Conservation (phyloP, 805 yeast genomes). For the Candida sanyiensis region DNA sequence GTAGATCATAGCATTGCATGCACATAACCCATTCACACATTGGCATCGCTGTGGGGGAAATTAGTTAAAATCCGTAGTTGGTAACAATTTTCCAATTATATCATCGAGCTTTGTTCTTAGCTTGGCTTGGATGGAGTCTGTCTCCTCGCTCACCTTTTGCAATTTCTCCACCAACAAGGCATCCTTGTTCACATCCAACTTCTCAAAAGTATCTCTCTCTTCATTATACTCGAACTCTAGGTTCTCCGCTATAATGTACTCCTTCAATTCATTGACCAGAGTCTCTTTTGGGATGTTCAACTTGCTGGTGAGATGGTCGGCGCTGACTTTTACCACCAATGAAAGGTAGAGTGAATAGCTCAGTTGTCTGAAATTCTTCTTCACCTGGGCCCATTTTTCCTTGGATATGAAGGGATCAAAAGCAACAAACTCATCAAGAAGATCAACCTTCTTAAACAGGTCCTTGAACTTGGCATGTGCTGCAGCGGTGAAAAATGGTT, state of each 20-base stretch:
- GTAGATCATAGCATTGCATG: background rate
- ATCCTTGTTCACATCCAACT: constrained; percentile 11
- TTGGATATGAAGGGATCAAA: constrained; percentile 19
- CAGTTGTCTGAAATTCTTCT: constrained; percentile 26
- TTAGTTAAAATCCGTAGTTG: no score
- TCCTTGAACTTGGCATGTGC: constrained; percentile 25
- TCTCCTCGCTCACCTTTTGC: constrained; percentile 17
- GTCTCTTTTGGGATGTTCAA: constrained; percentile 13
- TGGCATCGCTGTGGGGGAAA: no score
- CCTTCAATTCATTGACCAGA: constrained; percentile 16
- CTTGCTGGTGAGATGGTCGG: constrained; percentile 17
- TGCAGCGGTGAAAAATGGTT: constrained; percentile 21
- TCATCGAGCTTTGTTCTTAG: constrained; percentile 10
- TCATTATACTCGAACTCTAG: constrained; percentile 13
- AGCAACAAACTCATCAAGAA: constrained; percentile 13
- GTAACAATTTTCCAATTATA: background rate
- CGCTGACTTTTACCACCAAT: constrained; percentile 19
- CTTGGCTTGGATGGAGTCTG: constrained; percentile 17
- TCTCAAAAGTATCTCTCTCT: constrained; percentile 14
- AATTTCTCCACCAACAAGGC: constrained; percentile 13
- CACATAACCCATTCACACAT: constrained; percentile 1
- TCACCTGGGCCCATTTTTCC: constrained; percentile 24
- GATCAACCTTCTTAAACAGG: constrained; percentile 16
- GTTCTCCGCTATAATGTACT: constrained; percentile 13
- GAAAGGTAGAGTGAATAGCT: constrained; percentile 30